Evolutionary conservation across 192 early-diverging fungal species (phyloP).

Genomic region (Gonapodya sp.): DNA sequence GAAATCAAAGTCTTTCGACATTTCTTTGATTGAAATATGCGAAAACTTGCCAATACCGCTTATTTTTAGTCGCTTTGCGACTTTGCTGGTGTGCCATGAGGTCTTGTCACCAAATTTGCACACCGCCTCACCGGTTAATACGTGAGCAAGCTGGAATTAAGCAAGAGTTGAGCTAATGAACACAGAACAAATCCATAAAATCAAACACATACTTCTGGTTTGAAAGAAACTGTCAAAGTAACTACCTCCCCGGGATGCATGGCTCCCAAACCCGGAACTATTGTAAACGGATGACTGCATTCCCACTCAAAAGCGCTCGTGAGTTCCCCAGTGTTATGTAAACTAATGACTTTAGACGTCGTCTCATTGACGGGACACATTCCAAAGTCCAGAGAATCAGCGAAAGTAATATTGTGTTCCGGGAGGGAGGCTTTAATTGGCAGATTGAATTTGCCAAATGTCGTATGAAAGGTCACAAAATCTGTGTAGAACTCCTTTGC

Average conservation of each 20-base stretch:
- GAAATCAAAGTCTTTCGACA: conserved; percentile 31
- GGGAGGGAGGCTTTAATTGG: conserved; percentile 41
- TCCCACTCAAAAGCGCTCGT: conserved; percentile 39
- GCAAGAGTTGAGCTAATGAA: not conserved
- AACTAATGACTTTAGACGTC: conserved; percentile 25
- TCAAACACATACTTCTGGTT: conserved; percentile 33
- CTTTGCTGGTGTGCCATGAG: conserved; percentile 28
- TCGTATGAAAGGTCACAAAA: conserved; percentile 40
- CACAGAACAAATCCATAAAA: not conserved
- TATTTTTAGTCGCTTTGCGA: conserved; percentile 26
- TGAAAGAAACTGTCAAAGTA: conserved; percentile 33
- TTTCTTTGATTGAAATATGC: conserved; percentile 31
- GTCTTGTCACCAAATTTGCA: conserved; percentile 37
- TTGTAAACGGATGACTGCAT: conserved; percentile 30
- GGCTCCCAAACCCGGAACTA: conserved; percentile 25
- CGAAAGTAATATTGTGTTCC: conserved; percentile 41
- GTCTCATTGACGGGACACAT: conserved; percentile 41
- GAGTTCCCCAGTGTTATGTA: conserved; percentile 40
- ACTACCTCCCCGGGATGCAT: conserved; percentile 22
- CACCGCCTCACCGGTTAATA: conserved; percentile 32
- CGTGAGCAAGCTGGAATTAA: conserved; percentile 24
- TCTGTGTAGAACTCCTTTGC: conserved; percentile 47
- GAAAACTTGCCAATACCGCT: conserved; percentile 46
- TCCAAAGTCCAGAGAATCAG: conserved; percentile 32
- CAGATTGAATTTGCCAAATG: conserved; percentile 43